Evolutionary conservation across 2,329 filamentous ascomycete genomes (phyloP).

Genomic region (Penicillium nordicum): DNA sequence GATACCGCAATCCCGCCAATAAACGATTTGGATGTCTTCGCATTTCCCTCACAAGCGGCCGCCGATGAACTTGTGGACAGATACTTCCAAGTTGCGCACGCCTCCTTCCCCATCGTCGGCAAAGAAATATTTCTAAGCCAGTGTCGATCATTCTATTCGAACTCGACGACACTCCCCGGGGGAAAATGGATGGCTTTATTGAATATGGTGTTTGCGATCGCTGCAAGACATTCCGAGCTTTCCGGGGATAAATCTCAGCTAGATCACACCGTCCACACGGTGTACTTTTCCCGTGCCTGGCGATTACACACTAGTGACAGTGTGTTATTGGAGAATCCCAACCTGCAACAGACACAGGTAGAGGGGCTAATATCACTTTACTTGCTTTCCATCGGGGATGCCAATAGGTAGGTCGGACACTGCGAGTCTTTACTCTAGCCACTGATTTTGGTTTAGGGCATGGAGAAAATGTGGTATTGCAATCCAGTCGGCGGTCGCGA

Average conservation of each 20-base stretch:
- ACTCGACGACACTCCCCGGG: constrained; percentile 33
- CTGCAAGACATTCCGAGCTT: constrained; percentile 36
- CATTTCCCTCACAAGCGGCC: constrained; percentile 33
- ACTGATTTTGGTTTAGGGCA: constrained; percentile 1
- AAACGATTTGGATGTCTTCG: constrained; percentile 35
- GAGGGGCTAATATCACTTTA: constrained; percentile 42
- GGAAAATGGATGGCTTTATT: constrained; percentile 43
- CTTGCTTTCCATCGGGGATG: constrained; percentile 38
- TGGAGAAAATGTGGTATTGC: constrained; percentile 9
- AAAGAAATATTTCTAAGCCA: constrained; percentile 39
- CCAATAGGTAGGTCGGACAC: constrained; percentile 36
- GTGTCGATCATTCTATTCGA: constrained; percentile 36
- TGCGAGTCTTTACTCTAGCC: not conserved
- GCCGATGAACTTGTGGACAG: constrained; percentile 41
- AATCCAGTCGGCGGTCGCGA: constrained; percentile 6
- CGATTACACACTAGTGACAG: constrained; percentile 37
- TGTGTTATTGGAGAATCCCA: constrained; percentile 39
- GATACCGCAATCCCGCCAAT: constrained; percentile 34
- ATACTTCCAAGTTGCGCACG: constrained; percentile 43
- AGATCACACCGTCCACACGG: constrained; percentile 32
- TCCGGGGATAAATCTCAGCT: constrained; percentile 24
- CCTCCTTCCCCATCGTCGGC: constrained; percentile 43
- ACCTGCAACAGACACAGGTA: constrained; percentile 45
- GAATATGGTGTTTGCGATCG: constrained; percentile 46
- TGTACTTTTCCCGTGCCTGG: constrained; percentile 45